A percentile compares a stretch with the other conserved stretches of the same genome.
Conservation (phyloP, 139 green algal genomes). For the Chlorella vulgaris region DNA sequence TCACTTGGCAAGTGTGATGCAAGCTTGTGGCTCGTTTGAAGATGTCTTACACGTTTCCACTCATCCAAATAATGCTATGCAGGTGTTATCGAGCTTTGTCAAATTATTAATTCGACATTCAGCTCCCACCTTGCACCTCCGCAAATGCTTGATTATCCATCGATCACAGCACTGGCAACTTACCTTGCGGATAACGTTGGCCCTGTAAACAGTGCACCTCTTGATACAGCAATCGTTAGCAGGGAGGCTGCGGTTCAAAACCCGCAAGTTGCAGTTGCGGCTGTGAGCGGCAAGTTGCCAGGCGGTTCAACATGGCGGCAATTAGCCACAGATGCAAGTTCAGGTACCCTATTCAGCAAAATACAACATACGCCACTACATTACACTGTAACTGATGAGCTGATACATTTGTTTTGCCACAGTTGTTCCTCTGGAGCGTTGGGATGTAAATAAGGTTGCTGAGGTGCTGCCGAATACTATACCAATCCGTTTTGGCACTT, state of each 20-base stretch:
- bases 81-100: constrained; percentile 75
- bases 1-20: constrained; percentile 53
- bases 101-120: constrained; percentile 52
- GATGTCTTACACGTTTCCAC: not conserved
- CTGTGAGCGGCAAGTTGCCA: not conserved
- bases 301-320: not conserved
- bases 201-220: not conserved
- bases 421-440: constrained; percentile 49
- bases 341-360: no score
- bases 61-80: not conserved
- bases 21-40: not conserved
- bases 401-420: not conserved
- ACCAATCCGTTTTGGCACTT: constrained; percentile 51
- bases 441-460: constrained; percentile 46
- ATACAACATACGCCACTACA: no score
- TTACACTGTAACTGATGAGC: no score
- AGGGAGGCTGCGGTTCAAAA: no score
- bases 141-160: constrained; percentile 86
- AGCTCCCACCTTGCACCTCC: constrained; percentile 48
- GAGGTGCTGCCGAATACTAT: not conserved
- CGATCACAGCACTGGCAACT: constrained; percentile 13
- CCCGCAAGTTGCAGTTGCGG: no score
- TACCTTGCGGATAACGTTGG: not conserved
- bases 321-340: no score
- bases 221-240: not conserved